Percentiles rank a stretch among this genome's conserved stretches.
Conservation (phyloP, 768 basidiomycete genomes). For the Calocybe gangraenosa region DNA sequence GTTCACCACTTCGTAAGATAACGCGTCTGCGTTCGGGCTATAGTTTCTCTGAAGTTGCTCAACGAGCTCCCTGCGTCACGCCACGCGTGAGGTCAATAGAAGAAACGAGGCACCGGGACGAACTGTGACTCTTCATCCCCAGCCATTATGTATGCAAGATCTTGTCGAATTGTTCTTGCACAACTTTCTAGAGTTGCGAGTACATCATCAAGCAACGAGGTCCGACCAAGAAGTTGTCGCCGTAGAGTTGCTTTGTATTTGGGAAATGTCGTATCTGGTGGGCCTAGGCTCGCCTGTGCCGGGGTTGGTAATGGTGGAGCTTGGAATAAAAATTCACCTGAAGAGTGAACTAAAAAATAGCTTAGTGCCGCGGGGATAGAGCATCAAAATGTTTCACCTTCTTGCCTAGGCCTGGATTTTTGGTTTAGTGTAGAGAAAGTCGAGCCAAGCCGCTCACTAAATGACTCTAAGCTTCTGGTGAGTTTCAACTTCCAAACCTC, state of each 20-base stretch:
- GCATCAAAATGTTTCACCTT: slow-evolving; percentile 18
- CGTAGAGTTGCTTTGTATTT: slow-evolving; percentile 59
- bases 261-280: slow-evolving; percentile 46
- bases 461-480: slow-evolving; percentile 36
- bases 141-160: slow-evolving; percentile 45
- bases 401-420: slow-evolving; percentile 21
- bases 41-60: slow-evolving; percentile 41
- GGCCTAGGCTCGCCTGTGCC: slow-evolving; percentile 32
- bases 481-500: slow-evolving; percentile 57
- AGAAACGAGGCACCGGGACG: slow-evolving; percentile 13
- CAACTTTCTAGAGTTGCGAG: slow-evolving; percentile 56
- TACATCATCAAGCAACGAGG: slow-evolving; percentile 54
- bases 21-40: slow-evolving; percentile 44
- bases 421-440: slow-evolving; percentile 31
- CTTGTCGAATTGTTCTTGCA: slow-evolving; percentile 53
- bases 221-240: slow-evolving; percentile 63
- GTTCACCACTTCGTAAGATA: slow-evolving; percentile 38
- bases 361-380: not conserved
- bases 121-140: slow-evolving; percentile 42
- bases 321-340: slow-evolving; percentile 53
- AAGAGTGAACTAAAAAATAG: slow-evolving; percentile 41
- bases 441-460: slow-evolving; percentile 37
- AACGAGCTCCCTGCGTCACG: slow-evolving; percentile 32
- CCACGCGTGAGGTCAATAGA: slow-evolving; percentile 3
- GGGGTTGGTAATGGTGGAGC: slow-evolving; percentile 44